Base-by-base conservation (phyloP, 164 flowering plant genomes). In the Dillenia suffruticosa region DNA sequence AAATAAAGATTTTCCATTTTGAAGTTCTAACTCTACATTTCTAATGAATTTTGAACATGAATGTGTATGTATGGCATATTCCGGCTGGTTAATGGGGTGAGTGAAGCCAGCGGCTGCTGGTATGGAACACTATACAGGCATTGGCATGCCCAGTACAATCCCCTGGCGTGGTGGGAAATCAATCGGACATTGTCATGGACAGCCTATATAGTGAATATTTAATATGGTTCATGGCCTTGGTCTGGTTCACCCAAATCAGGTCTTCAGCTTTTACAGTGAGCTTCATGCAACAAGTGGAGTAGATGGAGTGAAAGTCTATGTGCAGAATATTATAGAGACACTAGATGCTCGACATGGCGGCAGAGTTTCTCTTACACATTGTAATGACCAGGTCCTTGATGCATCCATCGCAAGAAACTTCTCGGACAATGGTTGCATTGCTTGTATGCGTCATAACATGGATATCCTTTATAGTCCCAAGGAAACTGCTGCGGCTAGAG, bases 281-380 rank as follows among this genome's bases (percentile, higher is more conserved):
- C 89, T 92, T 17, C 98, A 92, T 64, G 75, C 90, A 51, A 83
- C 96, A 9, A 86, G 93, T 70, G 98, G 98, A 12, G 79, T 92
- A 8, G 93, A 92, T 68, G 98, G 98, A 51, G 96, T 90, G 49
- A 92, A 92, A 69, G 98, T 92, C 32, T 96, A 92, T 67, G 96
- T 85, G 49, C 98, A 92, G 62, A 88, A 87, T 74, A 86, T 92
- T 49, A 85, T 88, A 16, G 96, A 92, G 73, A n/a, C n/a, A 92
- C 96, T 92, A 40, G 98, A 97, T 24, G 86, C 85, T 58, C 93
- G 98, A 54, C 86, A 82, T 64, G 96, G 98, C 59, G 98, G 98
- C 13, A 76, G 98, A 68, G 98, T 92, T 48, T 68, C 88, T 46
- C 84, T 94, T 49, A 91, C 98, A 9, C 85, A 94, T 4, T 77